phyloP scores from a whole-genome alignment of 805 yeast species.

The Ogataea salicorniae region DNA sequence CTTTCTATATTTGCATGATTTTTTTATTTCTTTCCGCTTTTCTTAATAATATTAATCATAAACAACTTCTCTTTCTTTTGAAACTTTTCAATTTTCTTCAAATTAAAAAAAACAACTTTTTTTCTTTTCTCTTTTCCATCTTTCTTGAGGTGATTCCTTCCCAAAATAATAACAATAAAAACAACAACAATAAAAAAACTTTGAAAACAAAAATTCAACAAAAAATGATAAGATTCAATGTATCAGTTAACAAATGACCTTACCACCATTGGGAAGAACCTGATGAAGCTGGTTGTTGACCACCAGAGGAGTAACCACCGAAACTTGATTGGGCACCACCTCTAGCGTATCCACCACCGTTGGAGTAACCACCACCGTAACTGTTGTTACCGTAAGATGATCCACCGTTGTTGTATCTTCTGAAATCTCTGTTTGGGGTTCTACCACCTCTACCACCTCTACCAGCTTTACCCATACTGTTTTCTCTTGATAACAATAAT shows the following conservation, averaged over 20 bases:
- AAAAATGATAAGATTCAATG: neutral
- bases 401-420: slow-evolving; percentile 39
- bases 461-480: slow-evolving; percentile 49
- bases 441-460: slow-evolving; percentile 42
- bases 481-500: slow-evolving; percentile 73
- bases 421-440: slow-evolving; percentile 40
- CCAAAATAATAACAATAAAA: neutral
- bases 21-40: too few species aligned
- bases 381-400: slow-evolving; percentile 21
- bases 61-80: too few species aligned
- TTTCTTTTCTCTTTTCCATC: too few species aligned
- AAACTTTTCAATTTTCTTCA: too few species aligned
- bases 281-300: slow-evolving; percentile 6
- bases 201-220: neutral
- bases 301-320: slow-evolving; percentile 7
- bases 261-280: slow-evolving; percentile 33
- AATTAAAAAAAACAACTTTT: too few species aligned
- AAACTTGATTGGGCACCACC: slow-evolving; percentile 32
- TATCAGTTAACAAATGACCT: neutral
- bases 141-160: too few species aligned
- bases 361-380: slow-evolving; percentile 17
- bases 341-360: slow-evolving; percentile 27
- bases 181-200: neutral
- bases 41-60: too few species aligned
- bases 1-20: too few species aligned